A percentile compares a stretch with the other conserved stretches of the same genome.
Conservation (phyloP, 495 filamentous ascomycete species). For the Penicillium lagena region DNA sequence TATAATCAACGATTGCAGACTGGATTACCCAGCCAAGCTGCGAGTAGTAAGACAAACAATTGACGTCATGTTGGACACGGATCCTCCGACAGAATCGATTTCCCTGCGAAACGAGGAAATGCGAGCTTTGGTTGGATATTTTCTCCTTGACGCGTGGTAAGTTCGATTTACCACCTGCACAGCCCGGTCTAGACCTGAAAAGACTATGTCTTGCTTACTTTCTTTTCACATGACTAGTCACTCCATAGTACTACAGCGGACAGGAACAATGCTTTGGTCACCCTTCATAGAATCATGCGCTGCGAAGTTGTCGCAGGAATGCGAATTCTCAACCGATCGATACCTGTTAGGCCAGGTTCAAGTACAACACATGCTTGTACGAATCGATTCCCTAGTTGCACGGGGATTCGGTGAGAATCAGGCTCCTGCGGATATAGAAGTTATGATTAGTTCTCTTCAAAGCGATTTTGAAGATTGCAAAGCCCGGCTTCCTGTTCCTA, state of each 20-base stretch:
- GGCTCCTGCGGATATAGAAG: constrained; percentile 4
- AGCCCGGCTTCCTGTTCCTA: constrained; percentile 4
- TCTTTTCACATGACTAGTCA: neutral
- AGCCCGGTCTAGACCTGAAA: neutral
- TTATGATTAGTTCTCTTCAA: constrained; percentile 4
- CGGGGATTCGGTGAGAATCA: constrained; percentile 2
- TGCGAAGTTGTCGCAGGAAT: constrained; percentile 4
- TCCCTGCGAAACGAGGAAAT: constrained; percentile 6
- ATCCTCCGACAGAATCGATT: neutral
- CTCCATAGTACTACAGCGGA: constrained; percentile 3
- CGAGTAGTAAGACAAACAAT: neutral
- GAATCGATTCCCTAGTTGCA: neutral
- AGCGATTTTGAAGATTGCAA: constrained; percentile 7
- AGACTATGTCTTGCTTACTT: neutral
- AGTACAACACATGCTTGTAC: neutral
- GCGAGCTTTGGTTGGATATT: constrained; percentile 7
- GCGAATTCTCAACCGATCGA: constrained; percentile 9
- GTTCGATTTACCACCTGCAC: constrained; percentile 1
- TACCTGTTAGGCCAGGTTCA: constrained; percentile 5
- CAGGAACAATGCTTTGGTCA: constrained; percentile 9
- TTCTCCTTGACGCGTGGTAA: constrained; percentile 8
- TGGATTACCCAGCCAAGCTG: constrained; percentile 5
- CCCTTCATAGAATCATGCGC: constrained; percentile 12
- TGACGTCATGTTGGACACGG: neutral
- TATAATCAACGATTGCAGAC: constrained; percentile 4